phyloP scores from a whole-genome alignment of 495 filamentous ascomycete genomes.

The Diplogelasinospora grovesii region DNA sequence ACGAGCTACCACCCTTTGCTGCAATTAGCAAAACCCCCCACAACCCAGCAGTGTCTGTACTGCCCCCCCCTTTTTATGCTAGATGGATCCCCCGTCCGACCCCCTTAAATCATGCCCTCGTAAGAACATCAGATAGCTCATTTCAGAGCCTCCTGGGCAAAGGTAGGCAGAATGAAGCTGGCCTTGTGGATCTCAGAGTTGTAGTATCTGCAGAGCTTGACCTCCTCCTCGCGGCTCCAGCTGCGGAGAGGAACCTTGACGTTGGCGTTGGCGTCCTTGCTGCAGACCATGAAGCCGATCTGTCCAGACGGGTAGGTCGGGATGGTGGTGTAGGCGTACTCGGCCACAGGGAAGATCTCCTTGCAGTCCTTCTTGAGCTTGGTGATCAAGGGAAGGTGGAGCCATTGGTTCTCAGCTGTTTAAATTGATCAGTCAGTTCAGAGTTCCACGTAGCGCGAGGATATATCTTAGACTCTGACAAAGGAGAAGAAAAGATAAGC shows the following conservation, averaged over 20 bases:
- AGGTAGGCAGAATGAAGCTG: conserved; percentile 86
- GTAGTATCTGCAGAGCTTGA: conserved; percentile 88
- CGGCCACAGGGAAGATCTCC: conserved; percentile 93
- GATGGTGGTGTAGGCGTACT: conserved; percentile 99
- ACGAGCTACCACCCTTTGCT: too few species aligned
- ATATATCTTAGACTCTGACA: conserved; percentile 1
- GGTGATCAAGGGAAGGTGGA: conserved; percentile 85
- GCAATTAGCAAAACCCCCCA: too few species aligned
- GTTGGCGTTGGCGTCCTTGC: conserved; percentile 81
- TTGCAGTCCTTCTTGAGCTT: conserved; percentile 92
- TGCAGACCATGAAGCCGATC: conserved; percentile 99
- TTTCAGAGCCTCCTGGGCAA: conserved; percentile 74
- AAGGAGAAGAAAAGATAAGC: conserved; percentile 1
- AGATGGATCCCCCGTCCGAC: too few species aligned
- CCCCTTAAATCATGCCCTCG: too few species aligned
- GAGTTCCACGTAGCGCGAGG: too few species aligned
- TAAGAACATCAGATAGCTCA: too few species aligned
- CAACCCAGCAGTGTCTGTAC: too few species aligned
- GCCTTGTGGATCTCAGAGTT: conserved; percentile 92
- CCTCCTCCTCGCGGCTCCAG: conserved; percentile 82
- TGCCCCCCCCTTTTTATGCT: too few species aligned
- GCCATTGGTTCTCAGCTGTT: conserved; percentile 97
- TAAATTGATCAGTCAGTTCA: too few species aligned
- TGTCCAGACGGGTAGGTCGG: conserved; percentile 98
- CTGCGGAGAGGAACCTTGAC: conserved; percentile 73